Base-by-base conservation (phyloP, 78 protist genomes). In the Dictyostelium brefeldianum region DNA sequence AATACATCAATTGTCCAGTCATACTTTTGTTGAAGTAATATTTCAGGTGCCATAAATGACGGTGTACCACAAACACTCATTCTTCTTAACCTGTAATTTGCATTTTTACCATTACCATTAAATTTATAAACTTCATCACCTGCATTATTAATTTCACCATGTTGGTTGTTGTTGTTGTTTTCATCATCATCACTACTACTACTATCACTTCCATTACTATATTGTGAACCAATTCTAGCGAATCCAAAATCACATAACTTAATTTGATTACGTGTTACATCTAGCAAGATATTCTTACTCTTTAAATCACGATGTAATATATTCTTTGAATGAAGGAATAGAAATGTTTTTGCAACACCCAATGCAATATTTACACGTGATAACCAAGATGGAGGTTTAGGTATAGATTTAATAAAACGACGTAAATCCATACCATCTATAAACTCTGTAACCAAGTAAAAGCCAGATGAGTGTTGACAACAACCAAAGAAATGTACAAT, bases 1-100 rank as follows among this genome's bases (percentile, higher is more conserved):
- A 81, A 91, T 15, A 91, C 90, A 83, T 91, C 95, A 20, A 77
- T 78, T 31, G 70, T 77, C 92, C 92, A 87, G 65, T 87, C 92
- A 47, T 87, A 87, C 14, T 62, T 57, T 54, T 77, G 71, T 50
- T 87, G 92, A 25, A 87, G 43, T 29, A 87, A 53, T 5, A 87
- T 64, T 17, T 81, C 95, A 11, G 95, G 95, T 25, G 95, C 83
- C 91, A 91, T 83, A 54, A 91, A 91, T 8, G 64, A 31, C 7
- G 90, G 89, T 51, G 95, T 91, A 17, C 95, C 95, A 73, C 95
- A 91, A 53, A 91, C 81, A 3, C 56, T 27, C 95, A 91, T 91
- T 36, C 83, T 48, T 81, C 95, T 69, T 31, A 83, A 17, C 12
- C 56, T 59, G n/a, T 77, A 71, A 43, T 27, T 43, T 22, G 89